phyloP scores from a whole-genome alignment of 306 rosid species.

The Prinsepia uniflora region DNA sequence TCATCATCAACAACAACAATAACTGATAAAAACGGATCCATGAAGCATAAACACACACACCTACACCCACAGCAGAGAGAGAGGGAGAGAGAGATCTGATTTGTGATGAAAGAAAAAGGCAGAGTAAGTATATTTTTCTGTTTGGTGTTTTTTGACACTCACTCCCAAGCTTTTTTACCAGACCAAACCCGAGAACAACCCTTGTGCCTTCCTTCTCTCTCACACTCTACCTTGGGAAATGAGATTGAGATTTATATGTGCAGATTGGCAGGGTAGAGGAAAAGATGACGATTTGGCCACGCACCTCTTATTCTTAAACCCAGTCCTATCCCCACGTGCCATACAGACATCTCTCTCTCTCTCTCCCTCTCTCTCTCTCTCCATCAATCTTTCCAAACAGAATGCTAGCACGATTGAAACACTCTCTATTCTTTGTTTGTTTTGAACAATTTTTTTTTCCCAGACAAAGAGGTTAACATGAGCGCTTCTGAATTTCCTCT shows the following conservation, averaged over 20 bases:
- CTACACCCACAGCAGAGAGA: neutral
- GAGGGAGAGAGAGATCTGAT: neutral
- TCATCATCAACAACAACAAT: slow-evolving; percentile 23
- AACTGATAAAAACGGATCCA: slow-evolving; percentile 81
- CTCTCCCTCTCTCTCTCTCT: neutral
- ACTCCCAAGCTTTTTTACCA: slow-evolving; percentile 60
- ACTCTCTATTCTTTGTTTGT: too few species aligned
- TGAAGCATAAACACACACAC: slow-evolving; percentile 42
- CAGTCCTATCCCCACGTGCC: neutral
- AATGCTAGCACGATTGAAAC: too few species aligned
- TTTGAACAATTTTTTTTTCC: too few species aligned
- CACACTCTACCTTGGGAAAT: slow-evolving; percentile 38
- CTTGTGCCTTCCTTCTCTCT: slow-evolving; percentile 12
- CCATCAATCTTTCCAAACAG: too few species aligned
- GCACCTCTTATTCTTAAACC: neutral
- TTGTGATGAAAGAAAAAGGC: slow-evolving; percentile 28
- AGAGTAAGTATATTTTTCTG: neutral
- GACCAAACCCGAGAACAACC: slow-evolving; percentile 39
- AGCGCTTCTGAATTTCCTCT: too few species aligned
- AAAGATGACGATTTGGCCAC: slow-evolving; percentile 43
- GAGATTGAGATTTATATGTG: slow-evolving; percentile 17
- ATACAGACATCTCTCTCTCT: neutral
- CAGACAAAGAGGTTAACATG: too few species aligned
- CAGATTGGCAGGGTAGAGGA: slow-evolving; percentile 19
- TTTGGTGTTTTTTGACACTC: slow-evolving; percentile 44